Evolutionary conservation across 371 early-diverging fungal genomes (phyloP), one percentile per base, ranked within the genome.

Genomic region (Mortierella sp.): DNA sequence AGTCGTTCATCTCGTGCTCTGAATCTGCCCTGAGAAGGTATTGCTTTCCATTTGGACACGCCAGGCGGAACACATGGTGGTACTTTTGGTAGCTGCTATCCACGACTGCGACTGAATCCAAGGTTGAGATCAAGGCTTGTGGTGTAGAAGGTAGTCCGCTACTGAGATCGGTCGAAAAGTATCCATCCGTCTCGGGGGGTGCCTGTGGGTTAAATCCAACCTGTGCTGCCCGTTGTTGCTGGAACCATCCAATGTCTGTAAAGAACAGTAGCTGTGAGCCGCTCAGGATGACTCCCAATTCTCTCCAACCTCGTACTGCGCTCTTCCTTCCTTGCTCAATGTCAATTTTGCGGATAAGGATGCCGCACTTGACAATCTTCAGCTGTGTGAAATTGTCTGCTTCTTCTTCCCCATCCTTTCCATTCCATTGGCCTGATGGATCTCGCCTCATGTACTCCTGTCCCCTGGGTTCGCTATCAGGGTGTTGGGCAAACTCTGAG

Each of bases 241-340:
- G 66, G 51, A 65, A 85, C 77, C 86, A 86, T 60, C 79, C 54
- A 8, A 83, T 51, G 46, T 89, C 89, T 3, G 83, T 81, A 71
- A 93, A 92, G 48, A 93, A 86, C 48, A 92, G 84, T 55, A 93
- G 80, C 54, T 92, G 91, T 43, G 89, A 91, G 25, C 94, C 93
- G 64, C 90, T 89, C 41, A 93, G 70, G 16, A 92, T 88, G 45
- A 91, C 84, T 55, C 92, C 91, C 48, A 90, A 84, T 6, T 88
- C 85, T 77, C 90, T 83, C 94, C 94, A 93, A 27, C 88, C 84
- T 9, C 94, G 85, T 39, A 87, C 82, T 2, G 86, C 83, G 12
- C 90, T 86, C 45, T 87, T 89, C 54, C 86, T 87, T n/a, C 91
- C 91, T 27, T 86, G 81, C 34, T 88, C 90, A 17, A 88, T 62